Evolutionary conservation across 371 early-diverging fungal species (phyloP), one percentile per base, ranked within the genome.

Genomic region (Nematocida minor): DNA sequence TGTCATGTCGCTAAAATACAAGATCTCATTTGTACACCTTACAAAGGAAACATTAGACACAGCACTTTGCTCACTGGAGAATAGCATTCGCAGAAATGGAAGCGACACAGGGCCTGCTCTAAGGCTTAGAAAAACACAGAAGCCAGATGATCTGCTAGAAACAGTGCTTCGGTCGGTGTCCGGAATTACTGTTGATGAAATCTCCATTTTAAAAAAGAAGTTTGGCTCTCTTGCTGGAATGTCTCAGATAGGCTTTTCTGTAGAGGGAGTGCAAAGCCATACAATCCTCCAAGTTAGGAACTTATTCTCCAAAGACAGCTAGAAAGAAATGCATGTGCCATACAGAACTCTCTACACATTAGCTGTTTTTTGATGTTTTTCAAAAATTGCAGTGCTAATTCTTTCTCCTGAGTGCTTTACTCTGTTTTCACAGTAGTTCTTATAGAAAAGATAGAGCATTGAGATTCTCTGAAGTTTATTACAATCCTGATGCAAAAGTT

Each of bases 11-110:
- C n/a, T 74, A 14, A 6, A 49, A 31, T 41, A 53, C 2, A 31
- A 29, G 4, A 34, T 74, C 11, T 74, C 77, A 4, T 74, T 74
- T 53, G 64, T 74, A 4, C 38, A 34, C 29, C 4, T 74, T 7
- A 6, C 16, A 0, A 20, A 0, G 3, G 14, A 41, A 6, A 74
- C 51, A 9, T 18, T 64, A n/a, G 63, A 48, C 9, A 16, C 20
- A 16, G 77, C 64, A 7, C 47, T 74, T 48, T n/a, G 18, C 16
- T 66, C 77, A 3, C 46, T 74, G 4, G 27, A 46, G n/a, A 36
- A n/a, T 7, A 22, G 20, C 32, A n/a, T 74, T 14, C n/a, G 3
- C 3, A 27, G 44, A 34, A 38, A n/a, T 20, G 47, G 32, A 55
- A 53, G 41, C 18, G 42, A 32, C 3, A 4, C 18, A 20, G 46